Evolutionary conservation across 2,329 filamentous ascomycete species (phyloP).

Genomic region (Exophiala sp.): DNA sequence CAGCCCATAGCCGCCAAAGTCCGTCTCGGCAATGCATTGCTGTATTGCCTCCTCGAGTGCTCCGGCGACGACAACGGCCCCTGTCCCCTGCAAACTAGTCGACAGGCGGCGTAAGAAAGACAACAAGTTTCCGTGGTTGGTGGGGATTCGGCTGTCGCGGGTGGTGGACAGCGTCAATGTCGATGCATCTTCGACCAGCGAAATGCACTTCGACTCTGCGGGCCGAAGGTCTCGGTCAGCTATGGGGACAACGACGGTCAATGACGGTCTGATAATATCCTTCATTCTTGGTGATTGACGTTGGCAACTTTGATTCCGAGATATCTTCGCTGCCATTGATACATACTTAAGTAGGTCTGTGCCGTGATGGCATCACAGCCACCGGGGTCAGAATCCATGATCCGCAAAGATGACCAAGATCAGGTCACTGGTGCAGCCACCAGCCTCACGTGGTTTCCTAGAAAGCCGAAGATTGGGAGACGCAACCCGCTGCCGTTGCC

Average conservation of each 20-base stretch:
- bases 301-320: too few relatives aligned
- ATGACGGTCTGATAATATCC: not conserved
- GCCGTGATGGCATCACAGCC: too few relatives aligned
- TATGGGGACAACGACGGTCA: not conserved
- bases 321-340: too few relatives aligned
- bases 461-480: not conserved
- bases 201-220: constrained; percentile 2
- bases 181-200: not conserved
- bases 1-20: constrained; percentile 15
- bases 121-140: not conserved
- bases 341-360: too few relatives aligned
- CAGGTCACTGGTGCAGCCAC: too few relatives aligned
- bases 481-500: not conserved
- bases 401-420: too few relatives aligned
- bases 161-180: not conserved
- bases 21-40: not conserved
- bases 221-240: not conserved
- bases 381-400: too few relatives aligned
- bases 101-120: not conserved
- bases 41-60: constrained; percentile 3
- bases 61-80: not conserved
- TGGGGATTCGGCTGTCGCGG: not conserved
- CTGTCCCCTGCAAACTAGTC: not conserved
- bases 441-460: not conserved
- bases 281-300: not conserved